These are phyloP conservation scores for Cyclotella atomus DNA, from an alignment of 108 stramenopile genomes.

Conservation along the genomic window DNA sequence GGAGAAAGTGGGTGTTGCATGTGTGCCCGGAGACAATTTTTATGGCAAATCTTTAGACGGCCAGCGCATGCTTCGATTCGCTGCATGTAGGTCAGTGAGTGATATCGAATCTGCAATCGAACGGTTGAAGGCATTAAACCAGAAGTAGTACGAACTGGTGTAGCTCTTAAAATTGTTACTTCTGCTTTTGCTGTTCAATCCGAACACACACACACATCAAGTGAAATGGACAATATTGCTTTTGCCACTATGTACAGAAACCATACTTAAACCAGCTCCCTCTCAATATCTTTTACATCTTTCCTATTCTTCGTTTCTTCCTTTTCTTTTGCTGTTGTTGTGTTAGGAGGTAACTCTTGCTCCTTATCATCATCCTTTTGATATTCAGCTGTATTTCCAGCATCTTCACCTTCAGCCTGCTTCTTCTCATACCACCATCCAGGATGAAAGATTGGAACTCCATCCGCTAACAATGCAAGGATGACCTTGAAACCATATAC, in stretches of 20 bases:
- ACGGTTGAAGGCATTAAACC: slow-evolving; percentile 39
- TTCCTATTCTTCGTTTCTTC: background rate
- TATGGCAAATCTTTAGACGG: slow-evolving; percentile 56
- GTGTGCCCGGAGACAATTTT: slow-evolving; percentile 80
- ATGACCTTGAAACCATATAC: slow-evolving; percentile 59
- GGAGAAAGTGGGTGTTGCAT: slow-evolving; percentile 61
- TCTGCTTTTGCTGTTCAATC: too few relatives aligned
- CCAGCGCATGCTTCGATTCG: slow-evolving; percentile 61
- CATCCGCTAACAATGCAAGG: slow-evolving; percentile 23
- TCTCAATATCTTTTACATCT: slow-evolving; percentile 2
- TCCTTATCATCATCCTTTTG: background rate
- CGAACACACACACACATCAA: too few relatives aligned
- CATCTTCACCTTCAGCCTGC: background rate
- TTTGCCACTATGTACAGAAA: background rate
- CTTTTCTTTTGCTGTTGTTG: background rate
- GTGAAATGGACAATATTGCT: background rate
- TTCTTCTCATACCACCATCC: slow-evolving; percentile 34
- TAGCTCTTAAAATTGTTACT: too few relatives aligned
- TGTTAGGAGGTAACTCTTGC: background rate
- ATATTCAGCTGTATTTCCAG: background rate
- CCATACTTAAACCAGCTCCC: background rate
- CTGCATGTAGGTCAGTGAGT: slow-evolving; percentile 63
- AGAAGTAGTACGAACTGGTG: too few relatives aligned
- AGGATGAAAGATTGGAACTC: slow-evolving; percentile 34
- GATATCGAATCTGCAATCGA: slow-evolving; percentile 55